Percentiles rank a stretch among this genome's conserved stretches.
Evolutionary conservation across 306 rosid species (phyloP).

Genomic region (Lathyrus tuberosus): DNA sequence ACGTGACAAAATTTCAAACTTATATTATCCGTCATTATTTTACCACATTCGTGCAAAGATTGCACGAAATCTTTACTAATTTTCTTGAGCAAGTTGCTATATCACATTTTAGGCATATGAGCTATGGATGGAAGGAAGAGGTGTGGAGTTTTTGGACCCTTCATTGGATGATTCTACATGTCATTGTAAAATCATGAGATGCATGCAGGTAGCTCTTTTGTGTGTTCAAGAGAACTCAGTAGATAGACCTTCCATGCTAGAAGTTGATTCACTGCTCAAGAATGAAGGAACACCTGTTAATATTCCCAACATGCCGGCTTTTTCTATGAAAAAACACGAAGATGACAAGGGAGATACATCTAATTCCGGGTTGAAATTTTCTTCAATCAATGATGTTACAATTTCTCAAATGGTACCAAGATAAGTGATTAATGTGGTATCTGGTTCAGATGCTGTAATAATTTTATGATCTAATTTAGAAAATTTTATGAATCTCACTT

Average conservation of each 20-base stretch:
- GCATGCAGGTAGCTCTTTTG: constrained; percentile 65
- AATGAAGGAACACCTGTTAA: constrained; percentile 42
- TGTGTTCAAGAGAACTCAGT: constrained; percentile 65
- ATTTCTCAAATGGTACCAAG: constrained; percentile 53
- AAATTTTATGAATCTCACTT: too few species aligned
- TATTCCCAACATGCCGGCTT: constrained; percentile 54
- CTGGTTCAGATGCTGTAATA: background rate
- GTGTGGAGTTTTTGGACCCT: constrained; percentile 53
- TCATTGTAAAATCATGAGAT: constrained; percentile 53
- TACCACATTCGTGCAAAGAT: background rate
- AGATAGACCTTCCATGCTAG: constrained; percentile 68
- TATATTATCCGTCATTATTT: background rate
- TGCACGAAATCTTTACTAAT: background rate
- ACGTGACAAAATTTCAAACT: background rate
- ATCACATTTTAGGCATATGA: constrained; percentile 51
- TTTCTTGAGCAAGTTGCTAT: background rate
- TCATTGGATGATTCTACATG: constrained; percentile 56
- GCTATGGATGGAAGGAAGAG: constrained; percentile 56
- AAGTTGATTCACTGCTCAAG: constrained; percentile 60
- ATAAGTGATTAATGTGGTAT: constrained; percentile 20
- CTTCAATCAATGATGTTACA: constrained; percentile 51
- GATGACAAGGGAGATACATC: constrained; percentile 7
- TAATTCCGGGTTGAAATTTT: constrained; percentile 3
- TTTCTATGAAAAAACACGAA: constrained; percentile 35
- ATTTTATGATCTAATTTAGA: too few species aligned